phyloP scores from a whole-genome alignment of 495 filamentous ascomycete genomes.

The Penicillium angulare region DNA sequence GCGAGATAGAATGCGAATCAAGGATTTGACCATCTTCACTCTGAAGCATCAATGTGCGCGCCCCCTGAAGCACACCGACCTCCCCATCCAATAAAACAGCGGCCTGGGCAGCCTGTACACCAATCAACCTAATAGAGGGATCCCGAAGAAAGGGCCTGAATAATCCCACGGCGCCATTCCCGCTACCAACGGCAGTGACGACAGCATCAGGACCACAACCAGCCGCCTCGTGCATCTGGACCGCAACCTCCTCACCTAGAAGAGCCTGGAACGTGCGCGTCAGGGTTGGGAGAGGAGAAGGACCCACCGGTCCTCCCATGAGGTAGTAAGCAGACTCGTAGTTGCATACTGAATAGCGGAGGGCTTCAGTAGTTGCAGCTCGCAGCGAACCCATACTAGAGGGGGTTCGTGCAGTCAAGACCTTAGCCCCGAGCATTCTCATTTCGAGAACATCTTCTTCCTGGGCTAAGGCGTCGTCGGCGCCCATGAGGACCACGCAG shows the following conservation, averaged over 20 bases:
- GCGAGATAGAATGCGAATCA: conserved; percentile 31
- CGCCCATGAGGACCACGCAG: conserved; percentile 32
- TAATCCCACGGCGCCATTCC: conserved; percentile 28
- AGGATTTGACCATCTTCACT: conserved; percentile 32
- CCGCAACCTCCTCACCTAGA: conserved; percentile 33
- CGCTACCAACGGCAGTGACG: conserved; percentile 28
- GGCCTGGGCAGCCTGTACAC: conserved; percentile 27
- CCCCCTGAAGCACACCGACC: conserved; percentile 32
- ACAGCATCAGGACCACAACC: conserved; percentile 28
- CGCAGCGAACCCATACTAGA: conserved; percentile 31
- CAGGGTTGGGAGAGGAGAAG: conserved; percentile 29
- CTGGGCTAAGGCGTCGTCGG: conserved; percentile 28
- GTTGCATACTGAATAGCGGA: conserved; percentile 31
- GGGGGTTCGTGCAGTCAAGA: conserved; percentile 24
- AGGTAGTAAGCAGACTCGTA: conserved; percentile 32
- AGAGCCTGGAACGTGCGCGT: conserved; percentile 34
- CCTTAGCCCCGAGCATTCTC: conserved; percentile 30
- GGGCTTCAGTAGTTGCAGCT: conserved; percentile 33
- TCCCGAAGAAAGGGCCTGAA: conserved; percentile 30
- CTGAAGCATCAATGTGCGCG: conserved; percentile 32
- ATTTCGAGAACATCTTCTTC: conserved; percentile 28
- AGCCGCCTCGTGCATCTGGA: conserved; percentile 19
- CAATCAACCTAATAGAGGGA: conserved; percentile 17
- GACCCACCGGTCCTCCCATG: conserved; percentile 33
- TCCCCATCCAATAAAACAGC: conserved; percentile 27